Conservation (phyloP, 192 early-diverging fungal genomes). For the Mortierella antarctica region DNA sequence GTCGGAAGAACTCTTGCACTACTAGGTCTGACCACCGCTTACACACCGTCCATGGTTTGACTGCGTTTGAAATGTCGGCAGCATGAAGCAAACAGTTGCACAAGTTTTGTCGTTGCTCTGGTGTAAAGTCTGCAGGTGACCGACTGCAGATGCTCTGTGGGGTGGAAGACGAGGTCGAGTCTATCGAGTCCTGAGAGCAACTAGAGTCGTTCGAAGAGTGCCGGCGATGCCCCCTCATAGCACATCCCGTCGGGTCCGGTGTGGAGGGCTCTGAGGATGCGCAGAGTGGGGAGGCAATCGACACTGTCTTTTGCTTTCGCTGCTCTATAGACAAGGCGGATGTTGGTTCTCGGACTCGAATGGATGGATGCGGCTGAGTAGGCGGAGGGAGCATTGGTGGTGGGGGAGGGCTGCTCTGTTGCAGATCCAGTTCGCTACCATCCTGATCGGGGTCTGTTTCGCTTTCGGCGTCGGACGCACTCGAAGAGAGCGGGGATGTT, state of each 20-base stretch:
- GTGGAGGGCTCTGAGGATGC: neutral
- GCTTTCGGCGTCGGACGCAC: slow-evolving; percentile 21
- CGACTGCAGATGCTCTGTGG: slow-evolving; percentile 6
- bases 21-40: slow-evolving; percentile 93
- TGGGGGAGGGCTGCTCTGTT: neutral
- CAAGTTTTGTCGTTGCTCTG: slow-evolving; percentile 69
- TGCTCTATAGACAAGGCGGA: neutral
- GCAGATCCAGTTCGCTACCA: neutral
- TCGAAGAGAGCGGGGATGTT: slow-evolving; percentile 31
- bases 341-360: too few relatives aligned
- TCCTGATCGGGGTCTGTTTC: slow-evolving; percentile 23
- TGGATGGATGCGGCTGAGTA: too few relatives aligned
- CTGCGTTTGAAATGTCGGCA: slow-evolving; percentile 90
- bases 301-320: slow-evolving; percentile 1
- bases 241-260: neutral
- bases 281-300: slow-evolving; percentile 21
- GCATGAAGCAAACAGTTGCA: slow-evolving; percentile 83
- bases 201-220: slow-evolving; percentile 15
- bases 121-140: slow-evolving; percentile 13
- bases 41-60: slow-evolving; percentile 86
- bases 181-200: slow-evolving; percentile 4
- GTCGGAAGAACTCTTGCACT: slow-evolving; percentile 86
- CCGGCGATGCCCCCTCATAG: neutral
- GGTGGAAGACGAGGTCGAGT: slow-evolving; percentile 19
- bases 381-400: too few relatives aligned